Base-by-base conservation (phyloP, 2,329 filamentous ascomycete species). In the Mycosphaerella sp. region DNA sequence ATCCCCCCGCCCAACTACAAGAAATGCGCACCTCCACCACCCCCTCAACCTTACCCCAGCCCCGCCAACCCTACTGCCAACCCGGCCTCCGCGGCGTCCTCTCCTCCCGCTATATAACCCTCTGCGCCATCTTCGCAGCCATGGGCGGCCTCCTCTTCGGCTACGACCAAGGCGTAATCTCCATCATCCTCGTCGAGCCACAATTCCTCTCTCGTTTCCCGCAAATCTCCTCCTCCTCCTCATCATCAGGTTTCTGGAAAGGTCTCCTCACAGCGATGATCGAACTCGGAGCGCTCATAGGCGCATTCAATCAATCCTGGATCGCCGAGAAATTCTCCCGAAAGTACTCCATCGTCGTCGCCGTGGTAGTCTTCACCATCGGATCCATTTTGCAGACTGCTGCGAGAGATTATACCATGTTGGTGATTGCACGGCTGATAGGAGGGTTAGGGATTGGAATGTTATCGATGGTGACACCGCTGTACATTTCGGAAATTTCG, bases 401-500 rank as follows among this genome's bases (percentile, higher is more conserved):
- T 1, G 57, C 64, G 7, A 44, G 57, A 6, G 49, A 61, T 49
- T 68, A 67, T 46, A 49, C 46, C 7, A 65, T 68, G 55, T 61
- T 68, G 6, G 61, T 65, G 8, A 52, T 62, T 10, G 66, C 64
- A 12, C 58, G 66, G 21, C 61, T 63, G 34, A 61, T 68, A 41
- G 65, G 64, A 9, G 65, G 65, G 3, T 49, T 66, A 21, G 66
- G 65, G 0, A 62, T 68, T 10, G 65, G 65, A 14, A 66, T 66
- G 53, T 50, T 68, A 21, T 55, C 49, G 21, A 60, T 65, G 71
- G 74, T 52, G 52, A 68, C 56, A 16, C 56, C 32, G 39, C 74
- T 75, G 40, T 95, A 95, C 70, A 91, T 96, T 53, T 85, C 86
- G 7, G 91, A 97, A 69, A 74, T 95, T 10, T 83, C 87, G 3